phyloP scores from a whole-genome alignment of 2,329 filamentous ascomycete species.

The Aspergillus versicolor region DNA sequence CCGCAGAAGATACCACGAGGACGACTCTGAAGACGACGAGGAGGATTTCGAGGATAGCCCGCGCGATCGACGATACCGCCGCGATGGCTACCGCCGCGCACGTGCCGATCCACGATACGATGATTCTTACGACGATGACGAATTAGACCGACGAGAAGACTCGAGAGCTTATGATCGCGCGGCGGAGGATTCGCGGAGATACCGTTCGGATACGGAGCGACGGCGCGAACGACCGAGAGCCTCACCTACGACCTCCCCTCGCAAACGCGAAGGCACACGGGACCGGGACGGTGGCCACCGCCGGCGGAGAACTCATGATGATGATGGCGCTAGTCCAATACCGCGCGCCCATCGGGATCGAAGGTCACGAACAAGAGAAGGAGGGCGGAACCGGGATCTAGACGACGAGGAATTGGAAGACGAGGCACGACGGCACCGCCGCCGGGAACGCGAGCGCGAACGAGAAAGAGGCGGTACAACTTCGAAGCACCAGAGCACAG shows the following conservation, averaged over 20 bases:
- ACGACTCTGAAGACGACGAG: slow-evolving; percentile 24
- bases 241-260: slow-evolving; percentile 37
- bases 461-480: slow-evolving; percentile 22
- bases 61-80: slow-evolving; percentile 23
- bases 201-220: slow-evolving; percentile 10
- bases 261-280: slow-evolving; percentile 32
- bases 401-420: slow-evolving; percentile 16
- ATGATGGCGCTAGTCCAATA: slow-evolving; percentile 30
- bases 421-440: slow-evolving; percentile 5
- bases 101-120: slow-evolving; percentile 24
- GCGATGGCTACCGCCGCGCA: slow-evolving; percentile 17
- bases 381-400: slow-evolving; percentile 21
- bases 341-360: slow-evolving; percentile 10
- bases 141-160: slow-evolving; percentile 15
- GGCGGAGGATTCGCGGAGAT: slow-evolving; percentile 7
- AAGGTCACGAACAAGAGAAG: slow-evolving; percentile 13
- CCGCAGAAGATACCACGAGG: slow-evolving; percentile 20
- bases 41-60: slow-evolving; percentile 20
- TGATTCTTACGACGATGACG: slow-evolving; percentile 18
- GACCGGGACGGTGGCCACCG: slow-evolving; percentile 33
- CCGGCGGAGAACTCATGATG: slow-evolving; percentile 23
- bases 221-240: slow-evolving; percentile 32
- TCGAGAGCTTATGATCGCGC: slow-evolving; percentile 2
- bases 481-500: slow-evolving; percentile 41
- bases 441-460: slow-evolving; percentile 20